Evolutionary conservation across 2,329 filamentous ascomycete genomes (phyloP), one percentile per base, ranked within the genome.

Genomic region (Whalleya microplaca): DNA sequence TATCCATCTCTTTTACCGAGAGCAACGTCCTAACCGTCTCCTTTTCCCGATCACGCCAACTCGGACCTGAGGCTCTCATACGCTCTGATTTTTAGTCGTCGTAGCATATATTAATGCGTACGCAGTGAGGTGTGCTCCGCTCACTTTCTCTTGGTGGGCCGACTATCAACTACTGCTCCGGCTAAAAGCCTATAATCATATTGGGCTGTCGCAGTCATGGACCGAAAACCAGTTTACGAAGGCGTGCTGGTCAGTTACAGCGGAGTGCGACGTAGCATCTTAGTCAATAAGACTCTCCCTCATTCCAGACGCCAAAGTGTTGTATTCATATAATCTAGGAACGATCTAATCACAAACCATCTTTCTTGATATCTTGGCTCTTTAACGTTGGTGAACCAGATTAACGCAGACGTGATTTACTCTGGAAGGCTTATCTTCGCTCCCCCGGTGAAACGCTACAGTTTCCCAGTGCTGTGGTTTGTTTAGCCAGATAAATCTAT

Each of bases 1-100:
- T 65, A 60, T 48, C 51, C 51, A 50, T 48, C 60, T 29, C 59
- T 66, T 66, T 65, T 68, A 66, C 63, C 66, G 63, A 63, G 54
- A 59, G 44, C 48, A 52, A 48, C 21, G 21, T 51, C 58, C 58
- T 58, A 29, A 32, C 40, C 46, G 47, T 48, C 49, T 51, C 18
- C 55, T 59, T 63, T 66, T 41, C 66, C 56, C 56, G 62, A 45
- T 46, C 57, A 59, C 55, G 57, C 59, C 58, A 62, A 51, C 52
- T 42, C 53, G 43, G 47, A 52, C 54, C 46, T 55, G 53, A 40
- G 48, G 42, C 51, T 48, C 41, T 58, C 50, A 53, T 44, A 20
- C 42, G 29, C 32, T 50, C 45, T 41, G 51, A 46, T 45, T 42
- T 29, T 48, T 44, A 19, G 42, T 21, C 4, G 23, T 46, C 20